Evolutionary conservation across 495 filamentous ascomycete species (phyloP), one percentile per base, ranked within the genome.

Genomic region (Talaromyces ruber): DNA sequence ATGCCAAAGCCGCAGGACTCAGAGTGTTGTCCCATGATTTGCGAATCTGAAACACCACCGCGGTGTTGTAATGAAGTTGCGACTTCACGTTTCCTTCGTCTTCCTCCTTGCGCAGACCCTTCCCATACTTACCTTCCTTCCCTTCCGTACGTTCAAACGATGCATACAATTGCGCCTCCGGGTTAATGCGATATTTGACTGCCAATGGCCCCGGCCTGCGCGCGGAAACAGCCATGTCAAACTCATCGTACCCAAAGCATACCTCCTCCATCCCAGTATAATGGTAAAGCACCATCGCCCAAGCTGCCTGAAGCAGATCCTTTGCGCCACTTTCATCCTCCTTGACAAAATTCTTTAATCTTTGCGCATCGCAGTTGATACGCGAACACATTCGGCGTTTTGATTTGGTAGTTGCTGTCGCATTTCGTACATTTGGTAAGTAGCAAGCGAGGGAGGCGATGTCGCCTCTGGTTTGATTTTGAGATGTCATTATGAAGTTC

Each of bases 231-330:
- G 70, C 72, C 57, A 64, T 64, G 58, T 68, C 71, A 58, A 72
- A 67, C 64, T 71, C 64, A 59, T 76, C 74, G 62, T 78, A 82
- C 14, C 83, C 84, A 66, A 87, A 88, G 58, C 76, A 81, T 24
- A 86, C 76, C 60, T 82, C 75, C 43, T 84, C 76, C 11, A 76
- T 75, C 1, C 76, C 78, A 34, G 81, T 81, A 67, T 86, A 86
- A 43, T 71, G 74, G 54, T 79, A 70, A 52, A 86, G 68, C 1
- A 85, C 73, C 22, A 86, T 61, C 4, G 76, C 80, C 84, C 84
- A 86, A 6, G 76, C 78, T 21, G 81, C 69, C 61, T 81, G 76
- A 58, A 85, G 63, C 22, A 81, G 29, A 12, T 68, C 60, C 18
- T 70, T 66, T 29, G 77, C 58, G 50, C 68, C 60, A 0, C 66